Conservation (phyloP, 176 grass and related monocot species). For the Phoenix roebelenii region DNA sequence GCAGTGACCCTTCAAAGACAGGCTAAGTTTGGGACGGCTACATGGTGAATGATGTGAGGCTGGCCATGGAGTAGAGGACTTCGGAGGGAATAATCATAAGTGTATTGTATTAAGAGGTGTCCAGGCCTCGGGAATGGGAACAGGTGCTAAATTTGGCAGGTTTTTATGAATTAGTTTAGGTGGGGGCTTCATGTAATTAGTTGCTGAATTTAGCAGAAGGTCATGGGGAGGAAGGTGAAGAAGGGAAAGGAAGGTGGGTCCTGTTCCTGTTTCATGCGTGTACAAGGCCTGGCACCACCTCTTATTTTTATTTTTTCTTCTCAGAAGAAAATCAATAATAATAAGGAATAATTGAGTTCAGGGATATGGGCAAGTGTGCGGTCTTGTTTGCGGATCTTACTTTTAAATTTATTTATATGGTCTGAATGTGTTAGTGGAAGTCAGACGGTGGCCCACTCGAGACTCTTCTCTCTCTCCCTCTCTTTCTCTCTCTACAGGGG, state of each 20-base stretch:
- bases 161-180: slow-evolving; percentile 25
- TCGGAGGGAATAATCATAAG: slow-evolving; percentile 3
- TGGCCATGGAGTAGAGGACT: slow-evolving; percentile 19
- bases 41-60: slow-evolving; percentile 22
- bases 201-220: slow-evolving; percentile 23
- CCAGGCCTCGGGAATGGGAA: slow-evolving; percentile 21
- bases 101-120: slow-evolving; percentile 13
- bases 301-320: slow-evolving; percentile 19
- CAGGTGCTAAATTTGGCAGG: slow-evolving; percentile 33
- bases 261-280: slow-evolving; percentile 30
- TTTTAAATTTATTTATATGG: slow-evolving; percentile 16
- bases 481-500: neutral
- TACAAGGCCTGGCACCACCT: neutral
- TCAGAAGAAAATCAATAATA: slow-evolving; percentile 18
- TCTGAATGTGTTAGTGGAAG: slow-evolving; percentile 16
- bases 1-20: slow-evolving; percentile 14
- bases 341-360: slow-evolving; percentile 30
- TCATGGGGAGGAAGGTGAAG: slow-evolving; percentile 20
- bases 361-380: slow-evolving; percentile 10
- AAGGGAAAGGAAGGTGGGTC: slow-evolving; percentile 28
- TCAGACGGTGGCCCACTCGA: slow-evolving; percentile 7
- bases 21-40: slow-evolving; percentile 28
- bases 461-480: neutral
- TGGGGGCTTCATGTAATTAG: neutral
- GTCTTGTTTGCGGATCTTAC: slow-evolving; percentile 23